Evolutionary conservation across 306 rosid genomes (phyloP).

Genomic region (Abrus pulchellus): DNA sequence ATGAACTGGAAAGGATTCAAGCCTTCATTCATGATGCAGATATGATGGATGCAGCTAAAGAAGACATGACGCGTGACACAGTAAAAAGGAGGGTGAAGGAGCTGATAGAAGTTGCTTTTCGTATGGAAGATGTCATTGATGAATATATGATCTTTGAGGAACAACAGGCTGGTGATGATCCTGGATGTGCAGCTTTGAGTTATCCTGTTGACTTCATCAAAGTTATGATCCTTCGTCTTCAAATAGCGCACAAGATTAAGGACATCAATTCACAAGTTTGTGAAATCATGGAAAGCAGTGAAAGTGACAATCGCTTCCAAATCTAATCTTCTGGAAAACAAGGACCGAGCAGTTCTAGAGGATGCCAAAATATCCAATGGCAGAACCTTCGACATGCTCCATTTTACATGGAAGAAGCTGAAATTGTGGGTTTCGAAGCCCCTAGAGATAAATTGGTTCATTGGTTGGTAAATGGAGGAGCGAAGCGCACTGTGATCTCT

Average conservation of each 20-base stretch:
- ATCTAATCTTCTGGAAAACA: background rate
- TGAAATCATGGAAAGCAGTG: background rate
- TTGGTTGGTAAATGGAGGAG: background rate
- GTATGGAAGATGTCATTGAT: background rate
- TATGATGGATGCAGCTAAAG: no score
- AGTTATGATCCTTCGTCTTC: background rate
- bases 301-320: background rate
- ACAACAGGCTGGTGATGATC: background rate
- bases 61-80: no score
- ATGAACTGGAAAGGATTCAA: background rate
- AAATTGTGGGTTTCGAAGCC: background rate
- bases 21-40: constrained; percentile 6
- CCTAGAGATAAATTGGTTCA: background rate
- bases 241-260: background rate
- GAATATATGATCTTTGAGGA: background rate
- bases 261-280: background rate
- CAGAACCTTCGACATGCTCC: background rate
- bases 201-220: background rate
- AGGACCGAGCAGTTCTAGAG: background rate
- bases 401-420: background rate
- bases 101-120: background rate
- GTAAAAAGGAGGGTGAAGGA: background rate
- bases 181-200: background rate
- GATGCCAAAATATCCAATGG: background rate
- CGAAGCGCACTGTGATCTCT: background rate